These are phyloP conservation scores for Rhynchospora pubera DNA, from an alignment of 176 grass and related monocot species.

Conservation along the genomic window DNA sequence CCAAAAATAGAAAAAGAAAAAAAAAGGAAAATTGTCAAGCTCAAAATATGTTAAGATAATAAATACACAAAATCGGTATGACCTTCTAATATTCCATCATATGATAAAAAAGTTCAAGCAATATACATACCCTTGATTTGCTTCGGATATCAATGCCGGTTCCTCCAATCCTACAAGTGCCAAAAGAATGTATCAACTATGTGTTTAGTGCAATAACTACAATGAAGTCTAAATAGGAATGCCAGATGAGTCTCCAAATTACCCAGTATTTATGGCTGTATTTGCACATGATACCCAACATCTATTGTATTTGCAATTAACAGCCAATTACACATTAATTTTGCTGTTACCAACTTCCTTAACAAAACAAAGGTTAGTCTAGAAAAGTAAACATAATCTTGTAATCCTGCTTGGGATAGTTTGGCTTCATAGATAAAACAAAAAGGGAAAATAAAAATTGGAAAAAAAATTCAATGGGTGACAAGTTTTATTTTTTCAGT, in stretches of 20 bases:
- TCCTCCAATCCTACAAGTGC: slow-evolving; percentile 75
- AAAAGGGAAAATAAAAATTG: too few relatives aligned
- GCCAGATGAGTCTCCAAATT: not conserved
- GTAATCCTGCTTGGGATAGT: not conserved
- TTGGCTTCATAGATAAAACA: not conserved
- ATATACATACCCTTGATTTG: slow-evolving; percentile 74
- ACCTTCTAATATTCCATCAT: not conserved
- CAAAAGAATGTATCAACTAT: not conserved
- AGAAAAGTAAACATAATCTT: not conserved
- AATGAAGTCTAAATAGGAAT: not conserved
- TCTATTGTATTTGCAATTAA: not conserved
- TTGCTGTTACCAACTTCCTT: not conserved
- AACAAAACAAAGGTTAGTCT: not conserved
- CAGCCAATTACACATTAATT: not conserved
- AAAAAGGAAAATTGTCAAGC: not conserved
- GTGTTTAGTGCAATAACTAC: not conserved
- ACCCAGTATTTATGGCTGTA: not conserved
- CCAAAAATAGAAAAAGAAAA: not conserved
- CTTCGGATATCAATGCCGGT: slow-evolving; percentile 91
- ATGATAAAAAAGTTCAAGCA: not conserved
- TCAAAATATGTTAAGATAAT: not conserved
- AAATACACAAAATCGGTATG: slow-evolving; percentile 1
- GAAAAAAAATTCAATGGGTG: not conserved
- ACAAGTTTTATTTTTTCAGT: not conserved
- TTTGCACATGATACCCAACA: not conserved